Evolutionary conservation across 768 basidiomycete genomes (phyloP), one percentile per base, ranked within the genome.

Genomic region (Leucocoprinus sp.): DNA sequence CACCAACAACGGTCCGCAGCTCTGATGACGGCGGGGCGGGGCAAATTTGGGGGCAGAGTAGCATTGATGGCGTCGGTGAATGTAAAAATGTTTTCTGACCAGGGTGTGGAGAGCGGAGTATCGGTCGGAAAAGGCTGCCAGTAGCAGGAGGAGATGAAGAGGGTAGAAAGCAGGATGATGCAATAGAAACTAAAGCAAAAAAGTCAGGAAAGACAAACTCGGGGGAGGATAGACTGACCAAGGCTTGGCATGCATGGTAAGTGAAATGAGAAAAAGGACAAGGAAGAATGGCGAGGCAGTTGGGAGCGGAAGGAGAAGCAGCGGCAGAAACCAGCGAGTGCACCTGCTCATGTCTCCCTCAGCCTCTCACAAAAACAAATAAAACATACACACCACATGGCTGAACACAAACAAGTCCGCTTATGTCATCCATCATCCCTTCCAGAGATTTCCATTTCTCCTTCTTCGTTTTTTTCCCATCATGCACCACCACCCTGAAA

Each of bases 1-100:
- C 88, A 91, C 89, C 89, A 92, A 57, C 89, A 92, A 37, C 87
- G 78, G 54, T 91, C 89, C 3, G 74, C 69, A 2, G 85, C 71
- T 21, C 75, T 78, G 39, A 91, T 77, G 37, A 76, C 71, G 1
- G 71, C 61, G 0, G 82, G 82, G 4, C 75, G 52, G 8, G 75
- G 61, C 6, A 65, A 58, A 43, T 67, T 63, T 15, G 64, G 38
- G 6, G 67, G 53, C 7, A 73, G 67, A 18, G 69, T 70, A 31
- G 73, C 64, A 38, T 70, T 73, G 45, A 88, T 60, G 2, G 83
- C 84, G 27, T 84, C 74, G 1, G 74, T 72, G 57, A 84, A 86
- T 12, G 85, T 87, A 9, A 80, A 82, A 59, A 86, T 74, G 55
- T 81, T 79, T 37, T 74, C 69, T 4, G 79, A 63, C 83, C 83